Base-by-base conservation (phyloP, 306 rosid species). In the Mucuna pruriens region DNA sequence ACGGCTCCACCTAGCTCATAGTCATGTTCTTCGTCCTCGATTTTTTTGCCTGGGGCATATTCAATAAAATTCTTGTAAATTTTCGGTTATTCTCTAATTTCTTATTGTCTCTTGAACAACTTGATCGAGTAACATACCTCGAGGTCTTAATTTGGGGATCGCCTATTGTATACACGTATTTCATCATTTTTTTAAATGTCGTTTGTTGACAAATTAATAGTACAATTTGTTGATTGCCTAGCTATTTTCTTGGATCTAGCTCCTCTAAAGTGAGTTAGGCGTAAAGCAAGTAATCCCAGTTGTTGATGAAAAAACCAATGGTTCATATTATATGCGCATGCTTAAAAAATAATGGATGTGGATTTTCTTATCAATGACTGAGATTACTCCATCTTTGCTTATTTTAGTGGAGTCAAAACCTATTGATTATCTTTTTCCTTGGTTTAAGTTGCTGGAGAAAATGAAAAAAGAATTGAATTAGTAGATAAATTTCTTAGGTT, bases 1-100 rank as follows among this genome's bases (percentile, higher is more conserved):
- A 1, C 20, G 40, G 66, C 68, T 76, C 49, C 29, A 38, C 40
- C 69, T 63, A 77, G 63, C 76, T 54, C 33, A 33, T 44, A 7
- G 5, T 4, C 48, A 16, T 55, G 7, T 16, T 48, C 39, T 51
- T 52, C 23, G 10, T 33, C 20, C 58, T 69, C 36, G 9, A 36
- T 40, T 33, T 54, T 29, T 40, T 80, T 57, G n/a, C 55, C 7
- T 57, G 39, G 57, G 34, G 17, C 39, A 12, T 34, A 3, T 33
- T 51, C 39, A n/a, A 46, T 33, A 12, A 23, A 40, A 42, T 57
- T 38, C 9, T 26, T 36, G 23, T 20, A 23, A 29, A 25, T 75
- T 69, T 16, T 9, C 10, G 11, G 51, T 78, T 26, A 0, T 15
- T 71, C 23, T 61, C 34, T 13, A 36, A 29, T 62, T 34, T 78